Conservation (phyloP, 768 basidiomycete genomes). For the Mycena pura region DNA sequence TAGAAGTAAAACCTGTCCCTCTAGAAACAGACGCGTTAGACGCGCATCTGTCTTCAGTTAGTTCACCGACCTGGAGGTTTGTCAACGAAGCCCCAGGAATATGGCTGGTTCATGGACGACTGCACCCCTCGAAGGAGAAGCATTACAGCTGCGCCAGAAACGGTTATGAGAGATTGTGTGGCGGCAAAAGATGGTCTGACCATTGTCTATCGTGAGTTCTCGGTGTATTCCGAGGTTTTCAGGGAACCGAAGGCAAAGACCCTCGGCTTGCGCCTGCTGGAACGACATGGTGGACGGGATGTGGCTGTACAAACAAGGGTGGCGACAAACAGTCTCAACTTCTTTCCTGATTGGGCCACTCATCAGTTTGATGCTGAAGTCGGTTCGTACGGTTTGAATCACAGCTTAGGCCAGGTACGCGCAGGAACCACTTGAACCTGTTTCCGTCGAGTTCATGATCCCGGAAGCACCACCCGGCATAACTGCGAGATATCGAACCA, state of each 20-base stretch:
- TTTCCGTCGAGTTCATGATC: too few species aligned
- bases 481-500: too few species aligned
- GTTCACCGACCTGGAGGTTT: slow-evolving; percentile 67
- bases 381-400: too few species aligned
- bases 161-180: background rate
- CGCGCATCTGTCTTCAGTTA: too few species aligned
- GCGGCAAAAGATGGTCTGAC: background rate
- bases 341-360: too few species aligned
- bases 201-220: slow-evolving; percentile 44
- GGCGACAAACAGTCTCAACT: too few species aligned
- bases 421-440: too few species aligned
- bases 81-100: slow-evolving; percentile 78
- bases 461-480: too few species aligned
- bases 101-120: slow-evolving; percentile 65
- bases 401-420: too few species aligned
- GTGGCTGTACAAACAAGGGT: too few species aligned
- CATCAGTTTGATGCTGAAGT: too few species aligned
- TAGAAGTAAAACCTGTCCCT: slow-evolving; percentile 71
- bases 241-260: slow-evolving; percentile 74
- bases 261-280: slow-evolving; percentile 61
- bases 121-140: slow-evolving; percentile 68
- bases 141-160: slow-evolving; percentile 51
- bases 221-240: slow-evolving; percentile 65
- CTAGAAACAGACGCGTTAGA: slow-evolving; percentile 40
- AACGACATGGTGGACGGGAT: too few species aligned